Evolutionary conservation across 768 basidiomycete species (phyloP), one percentile per base, ranked within the genome.

Genomic region (Phanerochaete sordida): DNA sequence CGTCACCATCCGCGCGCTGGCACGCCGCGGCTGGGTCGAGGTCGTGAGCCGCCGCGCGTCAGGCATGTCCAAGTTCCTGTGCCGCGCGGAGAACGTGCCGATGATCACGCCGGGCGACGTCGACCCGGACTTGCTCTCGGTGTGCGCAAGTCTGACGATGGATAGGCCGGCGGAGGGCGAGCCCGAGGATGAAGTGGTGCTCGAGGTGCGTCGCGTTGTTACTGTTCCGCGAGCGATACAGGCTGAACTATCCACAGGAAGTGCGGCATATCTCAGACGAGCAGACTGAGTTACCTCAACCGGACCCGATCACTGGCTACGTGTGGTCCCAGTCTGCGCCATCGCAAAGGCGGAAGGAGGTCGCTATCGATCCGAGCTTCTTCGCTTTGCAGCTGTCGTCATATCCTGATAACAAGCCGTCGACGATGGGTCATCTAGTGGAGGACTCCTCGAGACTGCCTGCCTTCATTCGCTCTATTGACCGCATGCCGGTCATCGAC

Each of bases 401-500:
- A 0, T 88, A 84, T 67, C 86, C 86, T 3, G 77, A 80, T 56
- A 74, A 74, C 54, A 81, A 78, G 64, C 81, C 76, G 37, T 81
- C 75, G 63, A 78, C 71, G 62, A 76, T 66, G 57, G 79, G 69
- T 60, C 80, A 78, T 56, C 76, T 81, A 12, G 75, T 87, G 4
- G 70, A 77, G 4, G 82, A 87, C 49, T 76, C 83, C 11, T 76
- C 85, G 1, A 72, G 75, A 15, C 79, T 91, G 39, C 74, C 82
- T 3, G 76, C 80, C 27, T 84, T 88, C 60, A 76, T 95, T 63
- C 77, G 81, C 26, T 81, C 80, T 7, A 80, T 98, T 47, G 94
- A 97, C 66, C 78, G 83, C 45, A 89, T 91, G 44, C 95, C 95
- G 0, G 94, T 98, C 66, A 95, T 99, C 61, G 97, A 99, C 73